phyloP scores from a whole-genome alignment of 768 basidiomycete species.

The Pleurotus salmoneostramineus region DNA sequence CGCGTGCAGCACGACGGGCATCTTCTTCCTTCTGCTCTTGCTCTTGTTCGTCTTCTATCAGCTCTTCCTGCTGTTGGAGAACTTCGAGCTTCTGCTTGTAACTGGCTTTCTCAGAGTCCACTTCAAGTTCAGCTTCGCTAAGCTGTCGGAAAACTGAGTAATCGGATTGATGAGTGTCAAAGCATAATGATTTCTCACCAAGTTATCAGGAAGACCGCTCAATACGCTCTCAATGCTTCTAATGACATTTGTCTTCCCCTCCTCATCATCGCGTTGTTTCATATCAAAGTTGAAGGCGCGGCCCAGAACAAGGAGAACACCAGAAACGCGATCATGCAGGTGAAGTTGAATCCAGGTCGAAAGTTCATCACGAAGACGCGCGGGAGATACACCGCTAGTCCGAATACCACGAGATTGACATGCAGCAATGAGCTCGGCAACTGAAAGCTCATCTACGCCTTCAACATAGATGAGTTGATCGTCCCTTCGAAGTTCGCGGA shows the following conservation, averaged over 20 bases:
- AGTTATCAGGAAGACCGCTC: slow-evolving; percentile 88
- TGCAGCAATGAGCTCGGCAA: slow-evolving; percentile 86
- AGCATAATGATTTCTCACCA: slow-evolving; percentile 66
- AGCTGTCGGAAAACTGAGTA: too few species aligned
- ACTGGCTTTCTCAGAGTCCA: slow-evolving; percentile 88
- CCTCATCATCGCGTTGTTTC: slow-evolving; percentile 67
- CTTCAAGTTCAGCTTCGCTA: slow-evolving; percentile 95
- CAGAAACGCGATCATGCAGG: slow-evolving; percentile 85
- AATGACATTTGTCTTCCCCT: slow-evolving; percentile 80
- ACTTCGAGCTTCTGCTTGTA: slow-evolving; percentile 99
- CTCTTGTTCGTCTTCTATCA: slow-evolving; percentile 98
- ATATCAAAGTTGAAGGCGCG: slow-evolving; percentile 93
- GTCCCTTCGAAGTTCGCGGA: slow-evolving; percentile 82
- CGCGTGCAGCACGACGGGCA: slow-evolving; percentile 81
- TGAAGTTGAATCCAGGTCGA: slow-evolving; percentile 92
- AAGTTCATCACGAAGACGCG: slow-evolving; percentile 85
- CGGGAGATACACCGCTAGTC: slow-evolving; percentile 82
- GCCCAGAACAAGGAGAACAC: slow-evolving; percentile 90
- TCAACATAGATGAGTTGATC: slow-evolving; percentile 91
- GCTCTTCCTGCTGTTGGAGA: slow-evolving; percentile 96
- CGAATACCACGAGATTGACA: slow-evolving; percentile 94
- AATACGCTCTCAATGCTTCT: slow-evolving; percentile 85
- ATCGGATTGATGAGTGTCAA: too few species aligned
- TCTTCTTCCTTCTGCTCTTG: slow-evolving; percentile 95
- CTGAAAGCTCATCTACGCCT: slow-evolving; percentile 88